These are phyloP conservation scores for Trichoderma gracile DNA, from an alignment of 2,329 filamentous ascomycete species.

Conservation along the genomic window DNA sequence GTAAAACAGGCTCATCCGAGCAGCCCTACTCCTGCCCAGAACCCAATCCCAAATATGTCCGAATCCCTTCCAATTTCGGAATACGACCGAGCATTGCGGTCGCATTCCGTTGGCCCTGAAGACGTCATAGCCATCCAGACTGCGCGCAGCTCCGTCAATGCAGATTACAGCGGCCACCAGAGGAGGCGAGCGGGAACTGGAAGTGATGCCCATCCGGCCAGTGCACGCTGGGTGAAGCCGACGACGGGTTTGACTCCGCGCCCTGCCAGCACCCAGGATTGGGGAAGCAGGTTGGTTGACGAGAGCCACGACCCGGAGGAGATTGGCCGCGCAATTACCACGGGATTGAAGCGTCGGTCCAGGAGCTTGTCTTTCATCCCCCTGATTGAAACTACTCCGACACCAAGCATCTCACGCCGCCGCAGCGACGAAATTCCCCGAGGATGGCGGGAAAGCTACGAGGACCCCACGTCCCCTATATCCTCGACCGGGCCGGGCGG, in stretches of 20 bases:
- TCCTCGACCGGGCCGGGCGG: constrained; percentile 49
- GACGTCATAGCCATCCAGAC: constrained; percentile 56
- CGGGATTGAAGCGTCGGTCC: constrained; percentile 55
- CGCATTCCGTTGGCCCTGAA: constrained; percentile 60
- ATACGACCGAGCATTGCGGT: constrained; percentile 60
- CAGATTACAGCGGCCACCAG: constrained; percentile 39
- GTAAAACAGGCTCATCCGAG: constrained; percentile 38
- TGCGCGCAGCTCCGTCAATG: constrained; percentile 54
- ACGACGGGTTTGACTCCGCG: constrained; percentile 60
- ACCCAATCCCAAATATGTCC: constrained; percentile 53
- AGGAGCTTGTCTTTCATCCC: constrained; percentile 59
- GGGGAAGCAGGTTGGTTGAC: constrained; percentile 44
- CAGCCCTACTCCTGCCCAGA: constrained; percentile 42
- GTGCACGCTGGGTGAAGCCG: constrained; percentile 42
- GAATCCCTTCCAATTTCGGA: constrained; percentile 62
- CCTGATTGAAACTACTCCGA: constrained; percentile 32
- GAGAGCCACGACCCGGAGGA: constrained; percentile 50
- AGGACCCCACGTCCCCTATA: constrained; percentile 48
- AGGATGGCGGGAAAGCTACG: constrained; percentile 64
- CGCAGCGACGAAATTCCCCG: constrained; percentile 62
- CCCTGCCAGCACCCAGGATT: constrained; percentile 60
- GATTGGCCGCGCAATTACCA: constrained; percentile 63
- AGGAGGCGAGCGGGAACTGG: constrained; percentile 17
- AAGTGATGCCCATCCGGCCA: constrained; percentile 26
- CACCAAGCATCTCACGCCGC: constrained; percentile 43